Base-by-base conservation (phyloP, 495 filamentous ascomycete genomes). In the Penicillium salamii region DNA sequence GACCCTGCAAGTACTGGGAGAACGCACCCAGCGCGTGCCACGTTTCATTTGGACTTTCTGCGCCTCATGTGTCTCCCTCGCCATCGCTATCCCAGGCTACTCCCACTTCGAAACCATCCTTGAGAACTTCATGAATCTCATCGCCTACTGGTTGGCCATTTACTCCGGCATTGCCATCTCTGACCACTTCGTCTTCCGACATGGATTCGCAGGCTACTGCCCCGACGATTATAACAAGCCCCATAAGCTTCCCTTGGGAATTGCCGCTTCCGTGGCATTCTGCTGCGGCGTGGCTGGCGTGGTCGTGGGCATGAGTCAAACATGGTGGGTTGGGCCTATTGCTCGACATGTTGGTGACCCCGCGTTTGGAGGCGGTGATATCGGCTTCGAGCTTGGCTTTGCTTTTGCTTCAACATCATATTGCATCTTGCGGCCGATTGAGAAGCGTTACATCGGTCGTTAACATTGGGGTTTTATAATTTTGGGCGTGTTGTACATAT, bases 61-160 rank as follows among this genome's bases (percentile, higher is more conserved):
- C 23, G 84, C 76, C 36, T 88, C 87, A 0, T 72, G 75, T 44
- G 78, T 82, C 14, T 91, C 88, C 53, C 77, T 89, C 39, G 88
- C 84, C 4, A 85, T 95, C 52, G 80, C 83, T 7, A 86, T 93
- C 52, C 86, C 88, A 0, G 89, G 86, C 0, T 91, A 91, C 71
- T 72, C 71, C 6, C 76, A 86, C 54, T 93, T 92, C 67, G 81
- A 84, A 54, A 61, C 60, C 20, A 82, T 89, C 38, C 76, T 93
- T 26, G 79, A 85, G 56, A 88, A 88, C 63, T 90, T 95, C 69
- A 86, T 93, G 80, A 70, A 88, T 56, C 65, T 89, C 51, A 89
- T 89, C 50, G 84, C 82, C 19, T 92, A 93, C 72, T 95, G 89
- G 88, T 76, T 91, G 4, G 82, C 88, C 31, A 90, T 93, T 55